These are phyloP conservation scores for Cylindrotheca closterium DNA, from an alignment of 108 stramenopile genomes.

Conservation along the genomic window DNA sequence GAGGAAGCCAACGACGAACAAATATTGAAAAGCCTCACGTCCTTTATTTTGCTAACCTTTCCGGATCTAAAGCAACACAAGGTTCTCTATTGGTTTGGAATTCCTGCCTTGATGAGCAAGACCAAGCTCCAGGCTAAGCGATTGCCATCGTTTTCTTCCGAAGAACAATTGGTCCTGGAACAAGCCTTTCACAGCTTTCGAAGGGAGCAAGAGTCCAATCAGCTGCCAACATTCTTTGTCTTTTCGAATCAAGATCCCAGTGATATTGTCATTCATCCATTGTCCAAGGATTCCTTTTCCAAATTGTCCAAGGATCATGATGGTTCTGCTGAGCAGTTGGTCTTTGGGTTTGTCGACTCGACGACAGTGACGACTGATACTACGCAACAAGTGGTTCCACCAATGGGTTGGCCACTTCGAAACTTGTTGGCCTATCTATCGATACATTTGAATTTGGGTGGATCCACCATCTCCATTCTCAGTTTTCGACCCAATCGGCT, in stretches of 20 bases:
- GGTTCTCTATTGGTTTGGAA: slow-evolving; percentile 86
- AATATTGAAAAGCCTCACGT: slow-evolving; percentile 26
- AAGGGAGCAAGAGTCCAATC: background rate
- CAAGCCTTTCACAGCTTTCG: slow-evolving; percentile 20
- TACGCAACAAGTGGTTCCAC: background rate
- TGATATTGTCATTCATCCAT: too few relatives aligned
- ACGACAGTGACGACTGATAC: slow-evolving; percentile 3
- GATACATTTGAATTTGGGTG: slow-evolving; percentile 58
- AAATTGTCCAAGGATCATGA: background rate
- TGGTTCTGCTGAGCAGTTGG: slow-evolving; percentile 1
- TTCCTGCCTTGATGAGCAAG: slow-evolving; percentile 57
- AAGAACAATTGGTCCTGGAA: slow-evolving; percentile 4
- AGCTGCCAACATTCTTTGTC: slow-evolving; percentile 29
- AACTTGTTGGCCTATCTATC: slow-evolving; percentile 80
- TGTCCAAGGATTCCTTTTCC: too few relatives aligned
- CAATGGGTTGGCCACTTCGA: slow-evolving; percentile 74
- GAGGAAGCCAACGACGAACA: background rate
- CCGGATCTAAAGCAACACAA: slow-evolving; percentile 81
- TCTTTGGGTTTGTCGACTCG: slow-evolving; percentile 79
- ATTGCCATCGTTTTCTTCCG: slow-evolving; percentile 17
- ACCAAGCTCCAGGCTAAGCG: background rate
- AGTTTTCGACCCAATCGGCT: slow-evolving; percentile 52
- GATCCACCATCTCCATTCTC: slow-evolving; percentile 48
- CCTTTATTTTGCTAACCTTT: slow-evolving; percentile 52
- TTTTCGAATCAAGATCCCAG: slow-evolving; percentile 6